Conservation (phyloP, 495 filamentous ascomycete genomes). For the Parachaetomium inaequale region DNA sequence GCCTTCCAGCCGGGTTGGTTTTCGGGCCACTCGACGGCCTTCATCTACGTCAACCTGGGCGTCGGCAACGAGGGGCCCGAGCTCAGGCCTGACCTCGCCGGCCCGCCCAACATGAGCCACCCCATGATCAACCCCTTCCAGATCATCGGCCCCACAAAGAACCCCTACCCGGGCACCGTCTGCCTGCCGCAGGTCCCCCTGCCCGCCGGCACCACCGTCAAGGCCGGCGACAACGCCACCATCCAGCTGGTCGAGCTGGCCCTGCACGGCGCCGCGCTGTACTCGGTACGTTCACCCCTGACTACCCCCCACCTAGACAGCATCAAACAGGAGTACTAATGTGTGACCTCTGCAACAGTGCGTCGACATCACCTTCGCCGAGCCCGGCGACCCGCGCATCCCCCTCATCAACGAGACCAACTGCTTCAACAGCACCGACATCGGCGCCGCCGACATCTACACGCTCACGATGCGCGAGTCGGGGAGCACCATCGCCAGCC, state of each 20-base stretch:
- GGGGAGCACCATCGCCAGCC: slow-evolving; percentile 28
- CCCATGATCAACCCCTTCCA: slow-evolving; percentile 80
- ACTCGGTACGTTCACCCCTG: slow-evolving; percentile 65
- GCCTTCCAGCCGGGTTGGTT: slow-evolving; percentile 93
- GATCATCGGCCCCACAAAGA: slow-evolving; percentile 75
- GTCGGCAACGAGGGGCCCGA: slow-evolving; percentile 64
- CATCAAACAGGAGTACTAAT: no score
- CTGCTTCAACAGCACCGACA: slow-evolving; percentile 76
- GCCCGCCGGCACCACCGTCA: slow-evolving; percentile 66
- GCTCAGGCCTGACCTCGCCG: slow-evolving; percentile 11
- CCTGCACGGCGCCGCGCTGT: slow-evolving; percentile 83
- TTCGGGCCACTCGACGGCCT: slow-evolving; percentile 77
- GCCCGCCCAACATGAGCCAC: slow-evolving; percentile 84
- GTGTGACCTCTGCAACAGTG: no score
- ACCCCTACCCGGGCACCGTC: slow-evolving; percentile 79
- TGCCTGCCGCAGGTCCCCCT: slow-evolving; percentile 90
- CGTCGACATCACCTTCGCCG: slow-evolving; percentile 78
- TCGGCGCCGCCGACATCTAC: slow-evolving; percentile 74
- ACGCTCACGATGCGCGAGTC: slow-evolving; percentile 47
- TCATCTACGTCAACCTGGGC: slow-evolving; percentile 93
- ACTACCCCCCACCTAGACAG: background rate
- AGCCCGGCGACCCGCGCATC: slow-evolving; percentile 61
- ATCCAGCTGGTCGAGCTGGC: slow-evolving; percentile 91
- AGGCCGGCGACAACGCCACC: slow-evolving; percentile 83
- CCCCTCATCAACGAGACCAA: slow-evolving; percentile 69